These are phyloP conservation scores for Exserohilum turcica DNA, from an alignment of 2,329 filamentous ascomycete genomes.

Conservation along the genomic window DNA sequence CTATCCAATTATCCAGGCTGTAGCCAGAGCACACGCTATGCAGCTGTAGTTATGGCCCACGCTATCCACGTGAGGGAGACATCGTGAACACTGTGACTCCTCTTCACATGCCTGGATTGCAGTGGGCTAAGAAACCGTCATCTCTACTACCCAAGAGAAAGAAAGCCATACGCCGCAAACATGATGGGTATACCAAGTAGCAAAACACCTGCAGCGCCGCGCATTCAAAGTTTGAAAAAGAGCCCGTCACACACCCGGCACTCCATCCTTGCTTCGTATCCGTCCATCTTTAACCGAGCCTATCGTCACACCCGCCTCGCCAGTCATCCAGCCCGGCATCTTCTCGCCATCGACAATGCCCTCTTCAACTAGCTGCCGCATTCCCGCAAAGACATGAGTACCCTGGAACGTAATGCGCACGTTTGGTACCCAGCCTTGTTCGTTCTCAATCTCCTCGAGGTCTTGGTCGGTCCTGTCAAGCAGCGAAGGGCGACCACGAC, in stretches of 20 bases:
- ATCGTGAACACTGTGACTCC: background rate
- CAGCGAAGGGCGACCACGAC: constrained; percentile 40
- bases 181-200: constrained; percentile 32
- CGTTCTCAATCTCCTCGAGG: constrained; percentile 31
- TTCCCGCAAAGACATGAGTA: constrained; percentile 77
- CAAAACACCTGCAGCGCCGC: constrained; percentile 24
- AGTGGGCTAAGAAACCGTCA: background rate
- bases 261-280: constrained; percentile 51
- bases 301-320: constrained; percentile 78
- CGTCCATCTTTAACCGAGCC: constrained; percentile 71
- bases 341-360: constrained; percentile 75
- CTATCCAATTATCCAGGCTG: too few relatives aligned
- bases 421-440: constrained; percentile 59
- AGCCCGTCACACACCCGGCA: constrained; percentile 28
- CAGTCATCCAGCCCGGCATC: constrained; percentile 92
- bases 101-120: background rate
- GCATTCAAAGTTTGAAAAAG: background rate
- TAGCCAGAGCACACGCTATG: too few relatives aligned
- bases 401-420: constrained; percentile 74
- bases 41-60: background rate
- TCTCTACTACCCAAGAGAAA: background rate
- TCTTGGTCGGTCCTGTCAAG: constrained; percentile 44
- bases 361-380: constrained; percentile 76
- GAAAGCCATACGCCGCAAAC: constrained; percentile 25
- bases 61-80: background rate